Base-by-base conservation (phyloP, 768 basidiomycete species). In the Amylocystis lapponica region DNA sequence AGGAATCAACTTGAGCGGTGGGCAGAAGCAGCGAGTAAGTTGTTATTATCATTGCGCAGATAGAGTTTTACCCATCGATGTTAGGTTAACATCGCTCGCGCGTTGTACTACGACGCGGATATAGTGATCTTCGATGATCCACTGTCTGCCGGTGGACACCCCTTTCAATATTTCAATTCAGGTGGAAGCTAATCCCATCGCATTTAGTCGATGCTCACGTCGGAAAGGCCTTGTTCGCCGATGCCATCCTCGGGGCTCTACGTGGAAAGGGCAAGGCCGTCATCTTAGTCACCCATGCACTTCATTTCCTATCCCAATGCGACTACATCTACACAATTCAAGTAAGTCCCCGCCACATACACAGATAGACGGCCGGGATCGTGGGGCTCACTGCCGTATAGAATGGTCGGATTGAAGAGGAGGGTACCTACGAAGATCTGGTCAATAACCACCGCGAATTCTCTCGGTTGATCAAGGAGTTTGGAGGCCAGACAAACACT, bases 71-170 rank as follows among this genome's bases (percentile, higher is more conserved):
- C 31, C 32, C 49, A n/a, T n/a, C n/a, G n/a, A n/a, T n/a, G n/a
- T n/a, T 26, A 80, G 65, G 71, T 87, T 32, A 85, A 83, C 54
- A 82, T 86, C 27, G 83, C 83, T 11, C 61, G 85, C 33, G 80
- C 83, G 0, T 59, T 86, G 3, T 88, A 88, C 58, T 76, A 66
- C 51, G 64, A 79, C 45, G 77, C 80, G 3, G 79, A 83, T 42
- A 61, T 83, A 16, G 63, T 81, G 11, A 65, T 82, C 19, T 66
- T 83, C 38, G 81, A 83, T 53, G 81, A 82, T 54, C 79, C 80
- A 1, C 66, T 82, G 6, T 81, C 78, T 39, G 81, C 81, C 12
- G 79, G 76, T 76, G 45, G 32, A 65, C 51, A 9, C 27, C 12
- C 13, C 29, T 12, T 25, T 14, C 36, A 5, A 20, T 36, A 10